These are phyloP conservation scores for Epichloe typhina DNA, from an alignment of 2,329 filamentous ascomycete genomes.

Conservation along the genomic window DNA sequence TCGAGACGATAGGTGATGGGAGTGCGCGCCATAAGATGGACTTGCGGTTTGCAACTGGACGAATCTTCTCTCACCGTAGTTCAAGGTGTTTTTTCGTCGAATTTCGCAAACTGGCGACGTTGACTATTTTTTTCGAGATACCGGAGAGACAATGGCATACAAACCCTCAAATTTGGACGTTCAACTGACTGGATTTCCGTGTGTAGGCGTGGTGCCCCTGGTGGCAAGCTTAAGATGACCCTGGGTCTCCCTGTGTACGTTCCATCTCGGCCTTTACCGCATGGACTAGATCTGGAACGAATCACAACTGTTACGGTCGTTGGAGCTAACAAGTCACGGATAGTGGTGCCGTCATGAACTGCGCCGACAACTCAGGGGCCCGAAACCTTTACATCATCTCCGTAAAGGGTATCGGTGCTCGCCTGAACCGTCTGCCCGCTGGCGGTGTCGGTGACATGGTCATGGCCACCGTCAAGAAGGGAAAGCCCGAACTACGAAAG, in stretches of 20 bases:
- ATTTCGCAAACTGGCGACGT: constrained; percentile 2
- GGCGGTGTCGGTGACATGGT: constrained; percentile 99
- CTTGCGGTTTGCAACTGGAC: background rate
- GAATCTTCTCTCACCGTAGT: background rate
- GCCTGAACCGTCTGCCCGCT: constrained; percentile 92
- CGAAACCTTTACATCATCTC: constrained; percentile 99
- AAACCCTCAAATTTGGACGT: background rate
- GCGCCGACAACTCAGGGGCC: constrained; percentile 97
- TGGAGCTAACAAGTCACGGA: constrained; percentile 10
- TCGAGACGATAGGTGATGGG: constrained; percentile 3
- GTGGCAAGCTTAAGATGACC: constrained; percentile 99
- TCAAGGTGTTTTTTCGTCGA: background rate
- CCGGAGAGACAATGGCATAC: background rate
- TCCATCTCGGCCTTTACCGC: background rate
- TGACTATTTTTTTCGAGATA: background rate
- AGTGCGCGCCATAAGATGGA: background rate
- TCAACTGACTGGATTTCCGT: constrained; percentile 1
- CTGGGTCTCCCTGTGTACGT: constrained; percentile 99
- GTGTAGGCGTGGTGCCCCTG: constrained; percentile 70
- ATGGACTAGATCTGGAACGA: constrained; percentile 4
- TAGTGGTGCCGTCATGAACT: constrained; percentile 99
- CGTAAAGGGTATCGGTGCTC: constrained; percentile 96
- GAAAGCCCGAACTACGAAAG: constrained; percentile 99
- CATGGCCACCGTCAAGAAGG: constrained; percentile 99
- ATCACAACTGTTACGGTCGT: background rate